A percentile compares a stretch with the other conserved stretches of the same genome.
These are phyloP conservation scores for Trichosanthes cucumerina DNA, from an alignment of 306 rosid species.

Conservation along the genomic window DNA sequence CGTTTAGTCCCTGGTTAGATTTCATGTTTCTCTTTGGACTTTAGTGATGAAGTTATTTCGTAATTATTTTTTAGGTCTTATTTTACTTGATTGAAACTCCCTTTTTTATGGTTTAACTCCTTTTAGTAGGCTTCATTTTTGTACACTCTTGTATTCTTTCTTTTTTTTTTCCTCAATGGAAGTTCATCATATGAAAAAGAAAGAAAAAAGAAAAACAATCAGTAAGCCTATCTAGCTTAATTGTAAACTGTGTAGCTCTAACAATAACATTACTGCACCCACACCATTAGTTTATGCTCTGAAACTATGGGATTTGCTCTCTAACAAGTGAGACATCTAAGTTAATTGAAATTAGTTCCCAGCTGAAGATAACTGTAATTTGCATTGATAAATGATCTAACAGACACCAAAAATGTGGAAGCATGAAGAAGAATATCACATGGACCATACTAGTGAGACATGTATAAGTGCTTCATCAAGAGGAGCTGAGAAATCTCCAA, in stretches of 20 bases:
- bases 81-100: too few relatives aligned
- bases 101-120: too few relatives aligned
- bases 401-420: neutral
- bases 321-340: neutral
- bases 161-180: too few relatives aligned
- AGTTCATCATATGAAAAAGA: too few relatives aligned
- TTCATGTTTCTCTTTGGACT: too few relatives aligned
- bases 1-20: too few relatives aligned
- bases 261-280: neutral
- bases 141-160: too few relatives aligned
- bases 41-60: too few relatives aligned
- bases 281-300: neutral
- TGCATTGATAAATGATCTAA: neutral
- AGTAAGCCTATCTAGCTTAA: neutral
- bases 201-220: neutral
- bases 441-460: conserved; percentile 64
- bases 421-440: neutral
- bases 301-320: neutral
- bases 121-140: too few relatives aligned
- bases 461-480: conserved; percentile 91
- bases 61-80: too few relatives aligned
- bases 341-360: neutral
- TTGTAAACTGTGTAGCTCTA: neutral
- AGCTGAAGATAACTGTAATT: neutral
- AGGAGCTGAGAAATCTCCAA: conserved; percentile 93